Conservation (phyloP, 257 asterid genomes). For the Nicotiana undulata region DNA sequence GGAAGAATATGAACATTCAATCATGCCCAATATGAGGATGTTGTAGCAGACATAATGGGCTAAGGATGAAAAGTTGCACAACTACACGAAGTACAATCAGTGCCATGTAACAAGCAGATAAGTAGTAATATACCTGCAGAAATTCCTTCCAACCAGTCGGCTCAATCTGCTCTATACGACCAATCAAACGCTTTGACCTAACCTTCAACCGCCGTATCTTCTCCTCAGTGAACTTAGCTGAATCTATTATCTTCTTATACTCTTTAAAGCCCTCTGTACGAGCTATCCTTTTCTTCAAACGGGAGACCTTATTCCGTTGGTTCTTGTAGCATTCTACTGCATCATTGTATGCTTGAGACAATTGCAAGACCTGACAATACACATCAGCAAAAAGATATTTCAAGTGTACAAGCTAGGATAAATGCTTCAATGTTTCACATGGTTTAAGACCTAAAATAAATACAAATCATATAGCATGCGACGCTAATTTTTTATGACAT, state of each 20-base stretch:
- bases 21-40: background rate
- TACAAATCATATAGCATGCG: background rate
- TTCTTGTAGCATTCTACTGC: constrained; percentile 74
- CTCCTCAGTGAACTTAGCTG: constrained; percentile 76
- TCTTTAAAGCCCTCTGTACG: constrained; percentile 87
- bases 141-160: constrained; percentile 99
- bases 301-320: constrained; percentile 83
- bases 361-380: constrained; percentile 42
- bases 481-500: background rate
- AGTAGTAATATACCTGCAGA: constrained; percentile 56
- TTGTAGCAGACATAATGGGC: background rate
- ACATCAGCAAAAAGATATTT: constrained; percentile 8
- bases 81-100: background rate
- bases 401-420: background rate
- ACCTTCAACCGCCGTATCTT: constrained; percentile 76
- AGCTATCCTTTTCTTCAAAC: constrained; percentile 73
- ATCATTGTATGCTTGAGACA: constrained; percentile 65
- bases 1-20: background rate
- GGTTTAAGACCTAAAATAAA: background rate
- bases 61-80: background rate
- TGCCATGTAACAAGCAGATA: background rate
- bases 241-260: constrained; percentile 69
- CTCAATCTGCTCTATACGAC: constrained; percentile 88
- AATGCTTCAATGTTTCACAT: background rate
- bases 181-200: constrained; percentile 68